A percentile compares a stretch with the other conserved stretches of the same genome.
Evolutionary conservation across 495 filamentous ascomycete species (phyloP).

Genomic region (Talaromyces stipitatus): DNA sequence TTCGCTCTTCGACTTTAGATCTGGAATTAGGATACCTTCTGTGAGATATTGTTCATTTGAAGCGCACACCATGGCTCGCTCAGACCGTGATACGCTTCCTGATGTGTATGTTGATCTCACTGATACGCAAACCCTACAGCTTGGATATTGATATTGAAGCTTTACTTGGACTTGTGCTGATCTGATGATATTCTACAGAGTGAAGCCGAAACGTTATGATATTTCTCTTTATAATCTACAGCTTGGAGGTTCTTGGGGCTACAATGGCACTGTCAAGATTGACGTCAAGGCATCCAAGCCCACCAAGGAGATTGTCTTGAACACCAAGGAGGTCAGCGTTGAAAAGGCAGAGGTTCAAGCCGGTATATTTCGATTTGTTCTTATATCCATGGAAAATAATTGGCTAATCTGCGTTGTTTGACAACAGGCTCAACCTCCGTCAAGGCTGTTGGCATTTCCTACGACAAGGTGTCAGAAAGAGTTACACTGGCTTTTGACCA

Average conservation of each 20-base stretch:
- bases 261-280: slow-evolving; percentile 70
- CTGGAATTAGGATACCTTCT: neutral
- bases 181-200: slow-evolving; percentile 26
- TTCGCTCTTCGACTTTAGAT: neutral
- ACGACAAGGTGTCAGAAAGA: slow-evolving; percentile 74
- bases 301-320: slow-evolving; percentile 66
- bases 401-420: neutral
- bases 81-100: slow-evolving; percentile 46
- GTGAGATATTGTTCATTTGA: slow-evolving; percentile 31
- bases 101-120: slow-evolving; percentile 30
- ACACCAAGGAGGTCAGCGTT: slow-evolving; percentile 45
- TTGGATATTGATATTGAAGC: neutral
- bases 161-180: neutral
- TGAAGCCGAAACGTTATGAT: slow-evolving; percentile 80
- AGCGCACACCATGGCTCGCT: slow-evolving; percentile 35
- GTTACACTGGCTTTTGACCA: slow-evolving; percentile 64
- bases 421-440: slow-evolving; percentile 15
- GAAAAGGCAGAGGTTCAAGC: slow-evolving; percentile 25
- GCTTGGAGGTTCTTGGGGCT: slow-evolving; percentile 62
- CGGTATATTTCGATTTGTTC: slow-evolving; percentile 20
- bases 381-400: neutral
- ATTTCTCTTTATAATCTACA: slow-evolving; percentile 76
- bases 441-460: slow-evolving; percentile 58
- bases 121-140: neutral
- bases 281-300: slow-evolving; percentile 52